These are phyloP conservation scores for Camellia lanceoleosa DNA, from an alignment of 148 eudicot genomes.

Conservation along the genomic window DNA sequence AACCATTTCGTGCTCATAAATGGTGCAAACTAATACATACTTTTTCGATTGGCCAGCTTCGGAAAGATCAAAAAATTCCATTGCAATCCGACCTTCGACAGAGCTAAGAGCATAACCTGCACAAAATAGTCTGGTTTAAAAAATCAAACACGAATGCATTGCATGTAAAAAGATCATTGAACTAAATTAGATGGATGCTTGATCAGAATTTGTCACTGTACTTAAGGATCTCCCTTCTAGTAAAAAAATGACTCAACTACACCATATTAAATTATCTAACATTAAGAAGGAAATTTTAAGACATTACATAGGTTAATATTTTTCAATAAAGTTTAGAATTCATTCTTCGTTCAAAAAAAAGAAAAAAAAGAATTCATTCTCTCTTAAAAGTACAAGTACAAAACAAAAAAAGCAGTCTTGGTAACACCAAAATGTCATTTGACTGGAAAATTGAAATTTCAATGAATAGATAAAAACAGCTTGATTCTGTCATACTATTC, in stretches of 20 bases:
- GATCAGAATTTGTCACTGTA: neutral
- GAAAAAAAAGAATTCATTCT: neutral
- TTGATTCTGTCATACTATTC: neutral
- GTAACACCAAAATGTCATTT: neutral
- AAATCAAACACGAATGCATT: neutral
- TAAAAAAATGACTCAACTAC: neutral
- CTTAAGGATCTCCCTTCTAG: neutral
- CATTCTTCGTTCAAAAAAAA: too few relatives aligned
- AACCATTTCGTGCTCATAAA: neutral
- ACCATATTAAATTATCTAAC: neutral
- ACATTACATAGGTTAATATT: neutral
- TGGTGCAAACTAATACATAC: slow-evolving; percentile 38
- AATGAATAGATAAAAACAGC: neutral
- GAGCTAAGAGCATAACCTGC: slow-evolving; percentile 99
- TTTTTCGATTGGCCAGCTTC: slow-evolving; percentile 93
- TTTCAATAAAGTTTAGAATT: neutral
- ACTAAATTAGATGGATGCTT: neutral
- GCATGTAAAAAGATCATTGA: neutral
- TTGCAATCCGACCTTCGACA: slow-evolving; percentile 96
- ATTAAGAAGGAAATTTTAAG: neutral
- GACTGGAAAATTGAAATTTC: neutral
- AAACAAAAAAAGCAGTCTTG: neutral
- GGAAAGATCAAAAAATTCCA: slow-evolving; percentile 92
- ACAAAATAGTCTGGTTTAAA: slow-evolving; percentile 10
- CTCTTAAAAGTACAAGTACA: neutral